Evolutionary conservation across 768 basidiomycete genomes (phyloP).

Genomic region (Botryobasidium botryosum): DNA sequence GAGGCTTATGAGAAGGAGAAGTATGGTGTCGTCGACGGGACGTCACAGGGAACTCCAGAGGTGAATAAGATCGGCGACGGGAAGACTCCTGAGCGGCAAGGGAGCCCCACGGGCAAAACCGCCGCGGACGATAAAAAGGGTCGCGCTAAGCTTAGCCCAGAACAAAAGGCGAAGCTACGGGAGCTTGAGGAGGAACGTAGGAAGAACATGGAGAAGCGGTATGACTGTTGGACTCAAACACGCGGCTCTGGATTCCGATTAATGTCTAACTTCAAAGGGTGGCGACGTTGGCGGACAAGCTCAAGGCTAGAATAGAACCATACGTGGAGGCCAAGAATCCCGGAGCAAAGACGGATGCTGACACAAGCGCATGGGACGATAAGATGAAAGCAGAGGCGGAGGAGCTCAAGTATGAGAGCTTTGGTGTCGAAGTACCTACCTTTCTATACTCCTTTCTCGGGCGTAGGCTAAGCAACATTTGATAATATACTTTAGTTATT

Average conservation of each 20-base stretch:
- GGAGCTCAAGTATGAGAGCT: slow-evolving; percentile 92
- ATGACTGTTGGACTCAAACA: neutral
- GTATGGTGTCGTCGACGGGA: no score
- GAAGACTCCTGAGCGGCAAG: neutral
- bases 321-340: slow-evolving; percentile 83
- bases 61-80: no score
- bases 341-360: slow-evolving; percentile 62
- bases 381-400: slow-evolving; percentile 73
- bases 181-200: slow-evolving; percentile 69
- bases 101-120: neutral
- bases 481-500: slow-evolving; percentile 36
- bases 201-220: slow-evolving; percentile 59
- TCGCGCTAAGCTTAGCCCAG: slow-evolving; percentile 42
- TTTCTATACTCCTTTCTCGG: neutral
- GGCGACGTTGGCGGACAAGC: slow-evolving; percentile 47
- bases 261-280: neutral
- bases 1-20: slow-evolving; percentile 24
- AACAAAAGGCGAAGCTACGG: slow-evolving; percentile 71
- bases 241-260: neutral
- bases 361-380: slow-evolving; percentile 62
- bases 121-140: slow-evolving; percentile 19
- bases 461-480: neutral
- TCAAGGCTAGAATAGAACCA: slow-evolving; percentile 71
- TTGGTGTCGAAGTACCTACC: slow-evolving; percentile 73
- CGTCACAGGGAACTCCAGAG: no score